These are phyloP conservation scores for Wallemia ichthyophaga DNA, from an alignment of 1,284 basidiomycete species.

Conservation along the genomic window DNA sequence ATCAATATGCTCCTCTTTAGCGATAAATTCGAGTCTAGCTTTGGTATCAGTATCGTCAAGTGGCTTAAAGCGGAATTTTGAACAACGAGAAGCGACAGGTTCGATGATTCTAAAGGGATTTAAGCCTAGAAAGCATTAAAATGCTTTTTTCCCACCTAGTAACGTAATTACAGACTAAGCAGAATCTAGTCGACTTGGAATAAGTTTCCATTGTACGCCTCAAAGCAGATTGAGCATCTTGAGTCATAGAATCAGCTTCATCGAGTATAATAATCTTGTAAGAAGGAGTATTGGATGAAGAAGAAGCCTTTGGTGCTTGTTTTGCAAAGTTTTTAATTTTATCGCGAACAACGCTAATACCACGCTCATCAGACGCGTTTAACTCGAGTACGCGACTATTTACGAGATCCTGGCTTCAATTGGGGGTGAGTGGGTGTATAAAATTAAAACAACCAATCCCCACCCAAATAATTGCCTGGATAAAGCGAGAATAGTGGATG, in stretches of 20 bases:
- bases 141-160: slow-evolving; percentile 32
- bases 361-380: slow-evolving; percentile 97
- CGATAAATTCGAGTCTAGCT: slow-evolving; percentile 49
- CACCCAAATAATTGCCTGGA: slow-evolving; percentile 83
- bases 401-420: slow-evolving; percentile 77
- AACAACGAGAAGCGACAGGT: slow-evolving; percentile 90
- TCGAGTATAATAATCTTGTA: slow-evolving; percentile 98
- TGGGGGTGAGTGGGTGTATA: slow-evolving; percentile 1
- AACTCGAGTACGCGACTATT: slow-evolving; percentile 75
- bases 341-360: slow-evolving; percentile 82
- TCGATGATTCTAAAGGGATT: slow-evolving; percentile 59
- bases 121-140: not conserved
- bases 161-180: slow-evolving; percentile 96
- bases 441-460: slow-evolving; percentile 9
- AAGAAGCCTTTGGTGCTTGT: slow-evolving; percentile 41
- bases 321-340: slow-evolving; percentile 98
- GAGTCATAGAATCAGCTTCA: slow-evolving; percentile 98
- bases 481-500: slow-evolving; percentile 85
- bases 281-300: slow-evolving; percentile 27
- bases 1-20: slow-evolving; percentile 24
- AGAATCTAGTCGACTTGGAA: slow-evolving; percentile 85
- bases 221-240: slow-evolving; percentile 86
- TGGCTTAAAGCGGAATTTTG: slow-evolving; percentile 92
- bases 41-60: slow-evolving; percentile 50
- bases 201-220: slow-evolving; percentile 97